Conservation (phyloP, 2,329 filamentous ascomycete genomes). For the Monilinia fructicola region DNA sequence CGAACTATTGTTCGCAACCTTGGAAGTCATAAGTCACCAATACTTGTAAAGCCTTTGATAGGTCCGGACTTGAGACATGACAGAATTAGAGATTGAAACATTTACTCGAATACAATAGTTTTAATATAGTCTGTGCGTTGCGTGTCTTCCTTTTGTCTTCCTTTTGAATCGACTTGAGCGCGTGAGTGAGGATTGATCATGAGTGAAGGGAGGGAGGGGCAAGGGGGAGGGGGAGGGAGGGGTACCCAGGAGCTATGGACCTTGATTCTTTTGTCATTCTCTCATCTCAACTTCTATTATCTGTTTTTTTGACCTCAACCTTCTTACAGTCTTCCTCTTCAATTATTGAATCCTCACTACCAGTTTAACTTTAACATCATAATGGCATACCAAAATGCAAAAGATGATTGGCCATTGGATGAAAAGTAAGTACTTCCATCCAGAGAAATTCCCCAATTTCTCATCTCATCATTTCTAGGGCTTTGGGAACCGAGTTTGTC, state of each 20-base stretch:
- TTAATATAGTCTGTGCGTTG: background rate
- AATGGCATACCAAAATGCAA: background rate
- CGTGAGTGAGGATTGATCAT: background rate
- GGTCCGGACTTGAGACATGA: background rate
- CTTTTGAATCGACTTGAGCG: background rate
- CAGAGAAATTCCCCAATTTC: background rate
- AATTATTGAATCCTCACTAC: background rate
- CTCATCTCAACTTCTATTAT: background rate
- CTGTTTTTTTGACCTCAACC: background rate
- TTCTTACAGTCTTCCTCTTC: background rate
- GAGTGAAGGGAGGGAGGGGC: slow-evolving; percentile 1
- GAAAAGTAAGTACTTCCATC: slow-evolving; percentile 1
- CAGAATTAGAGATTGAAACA: background rate
- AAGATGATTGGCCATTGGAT: slow-evolving; percentile 20
- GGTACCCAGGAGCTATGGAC: background rate
- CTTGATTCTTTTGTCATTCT: background rate
- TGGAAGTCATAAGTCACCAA: no score
- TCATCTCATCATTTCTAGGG: background rate
- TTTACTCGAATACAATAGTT: background rate
- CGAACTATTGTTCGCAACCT: no score
- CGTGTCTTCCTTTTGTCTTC: slow-evolving; percentile 1
- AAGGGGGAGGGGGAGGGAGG: background rate
- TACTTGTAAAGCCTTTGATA: background rate
- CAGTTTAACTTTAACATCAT: background rate
- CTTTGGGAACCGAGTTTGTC: slow-evolving; percentile 16